Evolutionary conservation across 1,139 yeast species (phyloP).

Genomic region (Kluyveromyces sp.): DNA sequence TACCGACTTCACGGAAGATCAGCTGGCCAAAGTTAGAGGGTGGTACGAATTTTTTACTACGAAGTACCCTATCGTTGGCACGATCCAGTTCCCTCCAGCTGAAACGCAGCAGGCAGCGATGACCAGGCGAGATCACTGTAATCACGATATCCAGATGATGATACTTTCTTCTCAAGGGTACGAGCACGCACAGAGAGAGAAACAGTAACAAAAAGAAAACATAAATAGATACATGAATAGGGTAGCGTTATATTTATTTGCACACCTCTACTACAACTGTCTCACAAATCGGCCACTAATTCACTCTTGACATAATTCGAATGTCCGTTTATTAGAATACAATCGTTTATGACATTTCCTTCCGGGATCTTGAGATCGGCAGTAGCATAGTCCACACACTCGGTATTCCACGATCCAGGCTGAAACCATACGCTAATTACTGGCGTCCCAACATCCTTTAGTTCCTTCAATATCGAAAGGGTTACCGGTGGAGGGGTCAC

Average conservation of each 20-base stretch:
- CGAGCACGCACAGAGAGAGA: background rate
- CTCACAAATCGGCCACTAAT: background rate
- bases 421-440: constrained; percentile 13
- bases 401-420: constrained; percentile 13
- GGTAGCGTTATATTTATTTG: no score
- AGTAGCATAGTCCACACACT: constrained; percentile 9
- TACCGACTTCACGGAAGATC: constrained; percentile 7
- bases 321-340: constrained; percentile 11
- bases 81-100: constrained; percentile 2
- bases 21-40: constrained; percentile 12
- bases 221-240: no score
- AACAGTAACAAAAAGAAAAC: background rate
- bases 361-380: constrained; percentile 6
- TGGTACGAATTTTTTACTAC: constrained; percentile 16
- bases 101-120: background rate
- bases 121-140: no score
- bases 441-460: constrained; percentile 3
- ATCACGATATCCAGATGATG: no score
- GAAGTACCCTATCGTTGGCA: constrained; percentile 20
- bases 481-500: constrained; percentile 13
- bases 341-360: constrained; percentile 11
- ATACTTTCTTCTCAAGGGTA: no score
- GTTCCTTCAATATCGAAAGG: constrained; percentile 8
- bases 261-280: no score
- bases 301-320: constrained; percentile 6